Evolutionary conservation across 2,329 filamentous ascomycete genomes (phyloP), one percentile per base, ranked within the genome.

Genomic region (Simplicillium sp.): DNA sequence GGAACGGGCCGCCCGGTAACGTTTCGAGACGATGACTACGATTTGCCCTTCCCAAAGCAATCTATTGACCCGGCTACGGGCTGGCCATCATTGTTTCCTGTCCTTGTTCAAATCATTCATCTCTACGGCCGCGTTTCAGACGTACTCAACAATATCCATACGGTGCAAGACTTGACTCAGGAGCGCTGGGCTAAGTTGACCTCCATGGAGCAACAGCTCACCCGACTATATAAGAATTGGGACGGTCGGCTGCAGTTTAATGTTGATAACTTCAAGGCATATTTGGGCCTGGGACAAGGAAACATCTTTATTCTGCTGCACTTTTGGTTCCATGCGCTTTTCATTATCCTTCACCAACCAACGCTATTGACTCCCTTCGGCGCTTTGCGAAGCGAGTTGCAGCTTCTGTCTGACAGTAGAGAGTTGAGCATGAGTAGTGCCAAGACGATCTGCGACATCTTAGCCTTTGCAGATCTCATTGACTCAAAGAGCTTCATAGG

Each of bases 391-490:
- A 66, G 64, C 42, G 80, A 84, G 40, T 72, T 86, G 38, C 82
- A 87, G 42, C 68, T 94, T 1, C 77, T 87, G 31, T 77, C 83
- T 0, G 86, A 92, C 54, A 92, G 86, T 48, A 80, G 85, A 42
- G 86, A 92, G 56, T 59, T 81, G 5, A 87, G 84, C 45, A 89
- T 90, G 82, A 89, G 84, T 12, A 90, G 86, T 17, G 88, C 87
- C 11, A 94, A 94, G 64, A 94, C 87, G 0, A 92, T 94, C 45
- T 87, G 86, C 29, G 87, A 94, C 51, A 94, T 94, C 13, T 63
- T 94, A 8, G 82, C 84, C 1, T 94, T 94, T 58, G 85, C 87
- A 1, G 86, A 94, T 54, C 65, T 94, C 9, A 86, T 92, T 39
- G 86, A 94, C 56, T 80, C 84, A 0, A 88, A 86, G 57, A 89